Evolutionary conservation across 2,329 filamentous ascomycete genomes (phyloP).

Genomic region (Stachybotrys chartarum): DNA sequence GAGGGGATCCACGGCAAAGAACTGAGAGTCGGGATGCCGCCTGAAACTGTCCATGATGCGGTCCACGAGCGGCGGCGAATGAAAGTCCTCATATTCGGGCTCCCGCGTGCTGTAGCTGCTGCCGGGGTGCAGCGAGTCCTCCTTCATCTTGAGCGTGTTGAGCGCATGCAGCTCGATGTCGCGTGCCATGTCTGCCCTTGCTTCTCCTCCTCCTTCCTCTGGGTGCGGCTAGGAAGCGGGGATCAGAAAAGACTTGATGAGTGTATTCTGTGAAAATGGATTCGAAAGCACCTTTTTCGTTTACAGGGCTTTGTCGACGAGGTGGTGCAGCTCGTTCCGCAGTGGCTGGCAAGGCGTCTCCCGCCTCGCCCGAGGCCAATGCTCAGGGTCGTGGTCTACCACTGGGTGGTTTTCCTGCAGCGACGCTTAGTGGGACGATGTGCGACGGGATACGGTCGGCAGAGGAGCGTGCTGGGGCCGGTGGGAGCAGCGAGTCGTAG

Average conservation of each 20-base stretch:
- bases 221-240: neutral
- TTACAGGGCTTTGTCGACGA: neutral
- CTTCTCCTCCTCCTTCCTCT: neutral
- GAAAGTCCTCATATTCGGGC: constrained; percentile 34
- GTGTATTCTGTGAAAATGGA: neutral
- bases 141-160: constrained; percentile 49
- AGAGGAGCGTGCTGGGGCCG: neutral
- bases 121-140: constrained; percentile 45
- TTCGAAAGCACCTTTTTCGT: neutral
- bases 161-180: constrained; percentile 51
- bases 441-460: neutral
- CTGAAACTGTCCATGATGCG: constrained; percentile 56
- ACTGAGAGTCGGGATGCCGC: constrained; percentile 45
- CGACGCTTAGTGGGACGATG: neutral
- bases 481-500: too few species aligned
- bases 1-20: constrained; percentile 38
- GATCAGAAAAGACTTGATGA: neutral
- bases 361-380: neutral
- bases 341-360: neutral
- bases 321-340: too few species aligned
- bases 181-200: constrained; percentile 28
- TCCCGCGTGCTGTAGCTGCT: constrained; percentile 46
- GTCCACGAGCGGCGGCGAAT: constrained; percentile 24
- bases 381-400: neutral
- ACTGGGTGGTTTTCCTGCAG: neutral